Percentiles rank a stretch among this genome's conserved stretches.
These are phyloP conservation scores for Citrus maxima DNA, from an alignment of 345 rosid species.

Conservation along the genomic window DNA sequence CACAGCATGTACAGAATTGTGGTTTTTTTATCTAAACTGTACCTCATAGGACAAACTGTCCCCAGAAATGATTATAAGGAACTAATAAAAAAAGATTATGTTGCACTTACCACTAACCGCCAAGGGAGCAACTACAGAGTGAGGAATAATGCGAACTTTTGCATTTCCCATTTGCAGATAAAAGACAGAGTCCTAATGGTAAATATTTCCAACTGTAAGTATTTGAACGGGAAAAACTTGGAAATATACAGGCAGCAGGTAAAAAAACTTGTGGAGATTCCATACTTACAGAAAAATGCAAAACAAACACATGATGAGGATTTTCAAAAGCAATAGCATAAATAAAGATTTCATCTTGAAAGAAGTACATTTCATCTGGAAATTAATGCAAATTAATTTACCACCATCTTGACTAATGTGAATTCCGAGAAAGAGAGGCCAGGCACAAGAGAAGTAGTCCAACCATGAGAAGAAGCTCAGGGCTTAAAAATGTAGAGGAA, in stretches of 20 bases:
- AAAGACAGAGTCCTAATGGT: conserved; percentile 44
- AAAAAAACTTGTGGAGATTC: not conserved
- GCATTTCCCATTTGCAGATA: conserved; percentile 58
- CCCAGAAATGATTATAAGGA: not conserved
- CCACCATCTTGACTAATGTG: too few species aligned
- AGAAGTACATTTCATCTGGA: too few species aligned
- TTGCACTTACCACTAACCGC: conserved; percentile 74
- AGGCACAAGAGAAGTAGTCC: not conserved
- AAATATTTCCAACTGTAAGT: not conserved
- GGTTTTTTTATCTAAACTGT: not conserved
- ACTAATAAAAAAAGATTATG: not conserved
- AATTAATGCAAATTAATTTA: too few species aligned
- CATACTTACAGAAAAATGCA: not conserved
- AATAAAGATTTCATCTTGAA: conserved; percentile 1
- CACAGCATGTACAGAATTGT: not conserved
- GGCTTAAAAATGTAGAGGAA: not conserved
- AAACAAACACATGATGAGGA: not conserved
- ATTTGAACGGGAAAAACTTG: not conserved
- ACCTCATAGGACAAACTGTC: not conserved
- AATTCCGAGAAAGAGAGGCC: not conserved
- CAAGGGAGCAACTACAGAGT: conserved; percentile 56
- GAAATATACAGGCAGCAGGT: not conserved
- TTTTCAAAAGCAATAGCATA: not conserved
- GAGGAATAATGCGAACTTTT: conserved; percentile 68
- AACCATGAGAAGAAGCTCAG: not conserved